These are phyloP conservation scores for Annulohypoxylon stygium DNA, from an alignment of 495 filamentous ascomycete species.

Conservation along the genomic window DNA sequence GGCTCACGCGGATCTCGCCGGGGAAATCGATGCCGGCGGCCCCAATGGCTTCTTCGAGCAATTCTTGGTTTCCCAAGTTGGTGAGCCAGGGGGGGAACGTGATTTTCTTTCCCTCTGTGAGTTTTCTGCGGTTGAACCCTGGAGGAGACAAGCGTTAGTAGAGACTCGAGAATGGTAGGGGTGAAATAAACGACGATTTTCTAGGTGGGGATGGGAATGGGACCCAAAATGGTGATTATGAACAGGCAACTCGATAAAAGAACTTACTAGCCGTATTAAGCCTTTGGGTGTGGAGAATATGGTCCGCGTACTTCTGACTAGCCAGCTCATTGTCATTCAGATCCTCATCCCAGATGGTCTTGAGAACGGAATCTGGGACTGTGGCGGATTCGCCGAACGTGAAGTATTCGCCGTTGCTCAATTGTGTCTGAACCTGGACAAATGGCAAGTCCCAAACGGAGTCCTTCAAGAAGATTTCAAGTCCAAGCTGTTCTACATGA, in stretches of 20 bases:
- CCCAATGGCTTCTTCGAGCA: neutral
- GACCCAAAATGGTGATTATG: too few species aligned
- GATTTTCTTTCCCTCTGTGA: neutral
- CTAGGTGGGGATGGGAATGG: too few species aligned
- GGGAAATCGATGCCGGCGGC: constrained; percentile 5
- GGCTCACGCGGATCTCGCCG: neutral
- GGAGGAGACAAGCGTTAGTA: neutral
- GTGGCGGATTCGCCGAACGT: too few species aligned
- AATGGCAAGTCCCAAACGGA: too few species aligned
- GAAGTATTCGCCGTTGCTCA: too few species aligned
- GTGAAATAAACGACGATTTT: neutral
- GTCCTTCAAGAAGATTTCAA: too few species aligned
- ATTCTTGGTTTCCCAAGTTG: neutral
- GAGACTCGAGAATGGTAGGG: neutral
- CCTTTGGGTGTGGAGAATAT: neutral
- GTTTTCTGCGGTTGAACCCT: neutral
- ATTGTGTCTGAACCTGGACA: too few species aligned
- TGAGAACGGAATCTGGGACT: too few species aligned
- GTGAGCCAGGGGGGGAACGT: neutral
- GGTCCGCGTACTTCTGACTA: neutral
- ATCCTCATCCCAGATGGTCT: too few species aligned
- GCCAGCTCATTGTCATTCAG: too few species aligned
- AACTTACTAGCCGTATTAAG: neutral
- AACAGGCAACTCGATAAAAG: neutral
- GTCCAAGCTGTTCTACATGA: too few species aligned